Conservation (phyloP, 768 basidiomycete genomes). For the Boletus insuetus region DNA sequence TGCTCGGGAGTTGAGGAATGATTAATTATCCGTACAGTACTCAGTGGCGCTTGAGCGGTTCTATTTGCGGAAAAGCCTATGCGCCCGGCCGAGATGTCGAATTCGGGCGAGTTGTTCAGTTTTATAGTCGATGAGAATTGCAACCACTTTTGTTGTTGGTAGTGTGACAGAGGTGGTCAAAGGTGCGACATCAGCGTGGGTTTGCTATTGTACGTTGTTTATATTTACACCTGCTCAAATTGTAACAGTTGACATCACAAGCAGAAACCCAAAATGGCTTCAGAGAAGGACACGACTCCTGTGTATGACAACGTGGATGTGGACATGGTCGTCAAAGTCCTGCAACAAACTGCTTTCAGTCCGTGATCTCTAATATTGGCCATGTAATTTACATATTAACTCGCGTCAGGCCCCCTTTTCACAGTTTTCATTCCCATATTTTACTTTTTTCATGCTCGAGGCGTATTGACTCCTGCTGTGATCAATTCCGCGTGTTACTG, state of each 20-base stretch:
- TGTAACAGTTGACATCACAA: background rate
- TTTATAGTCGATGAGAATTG: too few species aligned
- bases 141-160: too few species aligned
- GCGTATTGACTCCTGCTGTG: conserved; percentile 50
- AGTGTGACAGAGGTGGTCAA: too few species aligned
- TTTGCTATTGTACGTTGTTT: too few species aligned
- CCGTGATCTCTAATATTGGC: conserved; percentile 27
- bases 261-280: conserved; percentile 12
- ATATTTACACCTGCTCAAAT: too few species aligned
- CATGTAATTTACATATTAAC: background rate
- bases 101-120: too few species aligned
- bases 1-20: too few species aligned
- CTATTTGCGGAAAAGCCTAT: too few species aligned
- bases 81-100: too few species aligned
- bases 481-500: conserved; percentile 53
- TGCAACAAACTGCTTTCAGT: conserved; percentile 80
- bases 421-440: conserved; percentile 76
- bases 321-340: conserved; percentile 76
- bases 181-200: too few species aligned
- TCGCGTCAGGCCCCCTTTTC: conserved; percentile 74
- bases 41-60: too few species aligned
- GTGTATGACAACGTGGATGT: conserved; percentile 72
- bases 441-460: conserved; percentile 67
- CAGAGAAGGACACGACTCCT: conserved; percentile 40
- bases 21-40: too few species aligned